phyloP scores from a whole-genome alignment of 75 land plant genomes.

The Selaginella tamariscina region DNA sequence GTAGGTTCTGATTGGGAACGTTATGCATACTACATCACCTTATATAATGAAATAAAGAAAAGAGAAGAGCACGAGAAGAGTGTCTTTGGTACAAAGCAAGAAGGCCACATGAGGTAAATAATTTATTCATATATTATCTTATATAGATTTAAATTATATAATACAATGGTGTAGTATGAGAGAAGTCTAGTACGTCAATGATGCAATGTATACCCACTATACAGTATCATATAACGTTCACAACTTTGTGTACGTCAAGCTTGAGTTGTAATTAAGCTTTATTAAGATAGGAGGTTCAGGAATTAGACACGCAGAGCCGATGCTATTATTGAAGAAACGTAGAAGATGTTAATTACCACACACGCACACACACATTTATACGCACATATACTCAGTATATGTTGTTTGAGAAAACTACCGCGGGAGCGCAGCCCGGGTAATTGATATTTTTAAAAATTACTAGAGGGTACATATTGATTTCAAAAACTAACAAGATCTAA shows the following conservation, averaged over 20 bases:
- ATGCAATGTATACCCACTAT: background rate
- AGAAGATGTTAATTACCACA: too few species aligned
- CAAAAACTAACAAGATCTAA: too few species aligned
- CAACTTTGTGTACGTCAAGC: background rate
- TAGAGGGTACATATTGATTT: too few species aligned
- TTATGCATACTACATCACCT: constrained; percentile 67
- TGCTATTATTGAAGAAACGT: constrained; percentile 57
- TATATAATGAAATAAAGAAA: constrained; percentile 83
- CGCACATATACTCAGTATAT: too few species aligned
- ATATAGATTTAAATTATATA: background rate
- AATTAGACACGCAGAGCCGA: constrained; percentile 73
- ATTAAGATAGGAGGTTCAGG: constrained; percentile 62
- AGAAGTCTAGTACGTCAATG: background rate
- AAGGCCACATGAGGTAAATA: constrained; percentile 71
- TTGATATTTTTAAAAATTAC: too few species aligned
- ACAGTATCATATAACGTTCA: background rate
- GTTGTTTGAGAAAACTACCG: too few species aligned
- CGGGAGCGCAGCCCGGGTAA: too few species aligned
- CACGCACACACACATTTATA: too few species aligned
- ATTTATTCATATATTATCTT: background rate
- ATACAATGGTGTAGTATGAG: background rate
- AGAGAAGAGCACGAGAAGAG: constrained; percentile 70
- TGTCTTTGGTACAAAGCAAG: constrained; percentile 82
- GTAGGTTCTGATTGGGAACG: constrained; percentile 90
- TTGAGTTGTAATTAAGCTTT: background rate